phyloP scores from a whole-genome alignment of 495 filamentous ascomycete species.

The Xylaria flabelliformis region DNA sequence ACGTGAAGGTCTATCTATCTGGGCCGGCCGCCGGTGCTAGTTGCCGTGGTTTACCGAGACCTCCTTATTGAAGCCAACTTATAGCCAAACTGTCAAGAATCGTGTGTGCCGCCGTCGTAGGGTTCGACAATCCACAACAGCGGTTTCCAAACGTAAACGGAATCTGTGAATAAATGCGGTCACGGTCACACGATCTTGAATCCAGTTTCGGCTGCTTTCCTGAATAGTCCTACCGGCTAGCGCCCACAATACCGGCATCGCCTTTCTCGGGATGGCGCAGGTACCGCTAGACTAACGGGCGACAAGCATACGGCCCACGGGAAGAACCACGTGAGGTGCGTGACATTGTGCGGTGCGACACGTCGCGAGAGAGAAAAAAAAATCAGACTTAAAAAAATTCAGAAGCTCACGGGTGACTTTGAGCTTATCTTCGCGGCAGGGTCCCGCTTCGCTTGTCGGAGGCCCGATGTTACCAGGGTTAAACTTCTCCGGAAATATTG shows the following conservation, averaged over 20 bases:
- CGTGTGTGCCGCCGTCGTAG: neutral
- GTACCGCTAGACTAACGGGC: slow-evolving; percentile 10
- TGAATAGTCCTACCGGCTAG: slow-evolving; percentile 28
- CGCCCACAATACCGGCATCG: slow-evolving; percentile 9
- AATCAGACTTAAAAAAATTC: neutral
- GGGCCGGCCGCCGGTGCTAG: neutral
- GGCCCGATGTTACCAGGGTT: neutral
- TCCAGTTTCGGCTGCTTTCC: slow-evolving; percentile 17
- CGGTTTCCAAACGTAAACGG: neutral
- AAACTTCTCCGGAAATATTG: neutral
- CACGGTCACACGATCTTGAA: neutral
- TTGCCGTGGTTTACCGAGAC: neutral
- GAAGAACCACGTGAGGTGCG: slow-evolving; percentile 1
- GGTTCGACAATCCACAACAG: slow-evolving; percentile 2
- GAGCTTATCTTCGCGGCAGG: neutral
- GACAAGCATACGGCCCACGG: neutral
- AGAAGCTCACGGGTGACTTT: neutral
- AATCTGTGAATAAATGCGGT: neutral
- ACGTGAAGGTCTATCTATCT: neutral
- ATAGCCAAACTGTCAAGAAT: neutral
- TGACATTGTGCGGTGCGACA: slow-evolving; percentile 8
- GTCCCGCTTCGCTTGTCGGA: neutral
- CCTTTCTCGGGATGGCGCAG: slow-evolving; percentile 28
- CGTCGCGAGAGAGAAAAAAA: neutral
- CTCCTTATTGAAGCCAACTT: neutral